Base-by-base conservation (phyloP, 495 filamentous ascomycete genomes). In the Penicillium turbatum region DNA sequence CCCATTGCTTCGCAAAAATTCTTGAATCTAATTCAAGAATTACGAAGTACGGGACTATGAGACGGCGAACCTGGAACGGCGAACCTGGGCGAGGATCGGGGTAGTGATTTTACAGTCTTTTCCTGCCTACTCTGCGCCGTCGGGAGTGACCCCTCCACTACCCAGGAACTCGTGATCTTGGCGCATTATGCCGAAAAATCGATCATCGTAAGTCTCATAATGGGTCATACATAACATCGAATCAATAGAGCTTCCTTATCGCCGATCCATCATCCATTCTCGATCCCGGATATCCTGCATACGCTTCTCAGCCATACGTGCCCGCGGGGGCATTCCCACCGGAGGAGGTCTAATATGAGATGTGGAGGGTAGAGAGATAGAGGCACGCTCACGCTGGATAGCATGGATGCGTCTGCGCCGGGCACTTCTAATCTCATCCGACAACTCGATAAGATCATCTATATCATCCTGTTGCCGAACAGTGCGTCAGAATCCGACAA, bases 401-500 rank as follows among this genome's bases (percentile, higher is more conserved):
- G 96, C 87, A 46, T 82, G 82, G 57, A 89, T 85, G 38, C 91
- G 84, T 45, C 87, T 82, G 59, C 80, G 84, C 59, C 92, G 87
- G 34, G 82, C 79, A 35, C 77, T 78, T 35, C 90, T 88, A 66
- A 97, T 92, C 4, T 88, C 80, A 47, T 95, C 87, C 3, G 91
- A 89, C 3, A 89, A 59, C 49, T 92, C 79, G 42, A 95, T 86
- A 10, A 97, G 84, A 17, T 65, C 86, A 37, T 87, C 79, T 24
- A 98, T 90, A 57, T 97, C 90, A 53, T 93, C 89, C 90, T 96
- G 61, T 52, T 37, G 15, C 54, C 73, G 65, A 32, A 29, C 35
- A 15, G 15, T 36, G 8, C 19, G 42, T 53, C 6, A 32, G 47
- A 57, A 46, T 24, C 5, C 16, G 34, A n/a, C n/a, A 56, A 0